Percentiles rank a stretch among this genome's conserved stretches.
phyloP scores from a whole-genome alignment of 2,329 filamentous ascomycete genomes.

The Anisogramma anomala region DNA sequence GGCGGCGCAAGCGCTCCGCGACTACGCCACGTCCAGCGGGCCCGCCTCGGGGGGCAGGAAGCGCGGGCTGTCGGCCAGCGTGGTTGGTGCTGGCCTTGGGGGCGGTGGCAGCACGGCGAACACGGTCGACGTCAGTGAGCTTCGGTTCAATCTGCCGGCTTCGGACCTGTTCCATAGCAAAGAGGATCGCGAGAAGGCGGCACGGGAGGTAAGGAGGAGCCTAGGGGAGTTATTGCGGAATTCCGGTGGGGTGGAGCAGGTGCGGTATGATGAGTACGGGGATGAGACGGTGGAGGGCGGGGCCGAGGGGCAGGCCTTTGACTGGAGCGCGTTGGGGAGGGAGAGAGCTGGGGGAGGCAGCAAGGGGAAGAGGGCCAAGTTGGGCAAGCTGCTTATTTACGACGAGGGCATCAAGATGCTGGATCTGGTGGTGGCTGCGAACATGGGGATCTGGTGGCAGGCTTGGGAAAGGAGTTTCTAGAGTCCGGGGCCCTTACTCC shows the following conservation, averaged over 20 bases:
- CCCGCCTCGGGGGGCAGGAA: neutral
- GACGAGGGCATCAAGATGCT: conserved; percentile 92
- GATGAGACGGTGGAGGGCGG: conserved; percentile 31
- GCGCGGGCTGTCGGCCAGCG: conserved; percentile 2
- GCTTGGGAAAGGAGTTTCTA: conserved; percentile 55
- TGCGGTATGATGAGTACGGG: conserved; percentile 20
- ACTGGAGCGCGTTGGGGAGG: conserved; percentile 58
- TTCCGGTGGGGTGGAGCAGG: conserved; percentile 16
- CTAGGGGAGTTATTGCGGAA: conserved; percentile 29
- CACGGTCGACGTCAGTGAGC: conserved; percentile 80
- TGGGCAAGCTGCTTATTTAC: conserved; percentile 84
- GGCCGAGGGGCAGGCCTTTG: conserved; percentile 37
- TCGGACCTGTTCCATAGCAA: conserved; percentile 33
- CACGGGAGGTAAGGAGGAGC: conserved; percentile 20
- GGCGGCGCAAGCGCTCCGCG: conserved; percentile 23
- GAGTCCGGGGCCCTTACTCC: neutral
- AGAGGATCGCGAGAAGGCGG: conserved; percentile 23
- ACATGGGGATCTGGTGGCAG: conserved; percentile 89
- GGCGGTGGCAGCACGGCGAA: conserved; percentile 20
- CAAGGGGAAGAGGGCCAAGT: conserved; percentile 74
- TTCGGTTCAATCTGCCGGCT: conserved; percentile 78
- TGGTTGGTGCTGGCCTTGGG: conserved; percentile 15
- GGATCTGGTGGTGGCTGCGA: conserved; percentile 81
- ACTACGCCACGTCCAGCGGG: no score
- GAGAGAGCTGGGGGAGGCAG: conserved; percentile 81